A percentile compares a stretch with the other conserved stretches of the same genome.
Conservation (phyloP, 345 rosid genomes). For the Gossypium australe region DNA sequence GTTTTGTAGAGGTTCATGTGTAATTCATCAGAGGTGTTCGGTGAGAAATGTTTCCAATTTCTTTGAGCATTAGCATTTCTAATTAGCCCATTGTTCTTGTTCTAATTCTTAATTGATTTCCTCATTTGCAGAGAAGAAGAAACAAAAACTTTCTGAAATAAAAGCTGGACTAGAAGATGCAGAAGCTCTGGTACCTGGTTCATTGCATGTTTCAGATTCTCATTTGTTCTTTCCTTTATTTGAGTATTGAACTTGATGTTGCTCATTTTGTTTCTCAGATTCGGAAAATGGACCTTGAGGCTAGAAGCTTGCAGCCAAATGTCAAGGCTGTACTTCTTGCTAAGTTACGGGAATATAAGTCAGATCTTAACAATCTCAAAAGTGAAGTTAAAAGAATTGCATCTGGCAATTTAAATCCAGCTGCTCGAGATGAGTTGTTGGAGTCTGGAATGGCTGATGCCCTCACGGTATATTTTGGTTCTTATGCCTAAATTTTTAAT, state of each 20-base stretch:
- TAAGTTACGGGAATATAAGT: slow-evolving; percentile 77
- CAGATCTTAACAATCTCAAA: slow-evolving; percentile 81
- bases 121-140: slow-evolving; percentile 61
- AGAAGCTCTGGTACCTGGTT: slow-evolving; percentile 54
- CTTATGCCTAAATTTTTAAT: not conserved
- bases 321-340: slow-evolving; percentile 64
- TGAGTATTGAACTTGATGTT: slow-evolving; percentile 6
- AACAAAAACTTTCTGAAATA: slow-evolving; percentile 72
- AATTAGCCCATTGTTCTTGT: not conserved
- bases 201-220: slow-evolving; percentile 6
- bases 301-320: slow-evolving; percentile 68
- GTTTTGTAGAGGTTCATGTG: not conserved
- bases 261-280: slow-evolving; percentile 30
- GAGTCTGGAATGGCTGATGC: slow-evolving; percentile 81
- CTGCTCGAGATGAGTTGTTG: slow-evolving; percentile 66
- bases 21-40: not conserved
- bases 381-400: slow-evolving; percentile 59
- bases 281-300: slow-evolving; percentile 88
- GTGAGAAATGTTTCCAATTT: not conserved
- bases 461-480: slow-evolving; percentile 36
- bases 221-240: not conserved
- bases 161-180: slow-evolving; percentile 66
- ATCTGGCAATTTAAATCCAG: slow-evolving; percentile 41
- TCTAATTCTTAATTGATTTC: not conserved
- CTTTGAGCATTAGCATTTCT: not conserved